phyloP scores from a whole-genome alignment of 116 monocot species.

The Papilionanthe hybrid region DNA sequence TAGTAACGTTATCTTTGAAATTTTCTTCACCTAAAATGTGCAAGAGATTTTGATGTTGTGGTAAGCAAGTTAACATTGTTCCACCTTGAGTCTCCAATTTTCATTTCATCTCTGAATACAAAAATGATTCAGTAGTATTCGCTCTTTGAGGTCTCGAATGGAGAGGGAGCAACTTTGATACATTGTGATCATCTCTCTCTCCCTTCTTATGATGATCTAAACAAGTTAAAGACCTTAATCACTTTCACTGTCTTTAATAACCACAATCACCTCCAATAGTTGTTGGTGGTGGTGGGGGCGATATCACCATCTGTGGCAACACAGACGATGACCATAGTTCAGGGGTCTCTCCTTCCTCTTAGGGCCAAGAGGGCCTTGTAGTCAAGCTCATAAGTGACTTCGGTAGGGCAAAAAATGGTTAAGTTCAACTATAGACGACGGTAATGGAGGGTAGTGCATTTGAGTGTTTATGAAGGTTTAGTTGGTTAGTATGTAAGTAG shows the following conservation, averaged over 20 bases:
- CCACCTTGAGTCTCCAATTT: not conserved
- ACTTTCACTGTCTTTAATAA: constrained; percentile 49
- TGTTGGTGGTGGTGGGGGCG: not conserved
- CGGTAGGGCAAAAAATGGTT: too few relatives aligned
- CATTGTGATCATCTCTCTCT: constrained; percentile 74
- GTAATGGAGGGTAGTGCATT: too few relatives aligned
- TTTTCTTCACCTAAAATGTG: too few relatives aligned
- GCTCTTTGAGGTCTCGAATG: not conserved
- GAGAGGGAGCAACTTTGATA: constrained; percentile 29
- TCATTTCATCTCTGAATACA: not conserved
- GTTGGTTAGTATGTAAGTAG: too few relatives aligned
- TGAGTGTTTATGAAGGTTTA: too few relatives aligned
- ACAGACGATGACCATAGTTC: not conserved
- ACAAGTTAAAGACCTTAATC: constrained; percentile 78
- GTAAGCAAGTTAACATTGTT: too few relatives aligned
- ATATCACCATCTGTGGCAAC: not conserved
- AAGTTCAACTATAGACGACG: too few relatives aligned
- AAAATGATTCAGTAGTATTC: not conserved
- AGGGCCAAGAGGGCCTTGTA: constrained; percentile 15
- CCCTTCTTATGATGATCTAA: constrained; percentile 58
- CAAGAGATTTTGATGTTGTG: too few relatives aligned
- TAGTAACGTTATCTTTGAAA: too few relatives aligned
- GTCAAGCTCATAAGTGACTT: constrained; percentile 3
- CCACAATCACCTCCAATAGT: constrained; percentile 1
- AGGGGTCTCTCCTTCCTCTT: not conserved